Base-by-base conservation (phyloP, 345 rosid species). In the Draba incana region DNA sequence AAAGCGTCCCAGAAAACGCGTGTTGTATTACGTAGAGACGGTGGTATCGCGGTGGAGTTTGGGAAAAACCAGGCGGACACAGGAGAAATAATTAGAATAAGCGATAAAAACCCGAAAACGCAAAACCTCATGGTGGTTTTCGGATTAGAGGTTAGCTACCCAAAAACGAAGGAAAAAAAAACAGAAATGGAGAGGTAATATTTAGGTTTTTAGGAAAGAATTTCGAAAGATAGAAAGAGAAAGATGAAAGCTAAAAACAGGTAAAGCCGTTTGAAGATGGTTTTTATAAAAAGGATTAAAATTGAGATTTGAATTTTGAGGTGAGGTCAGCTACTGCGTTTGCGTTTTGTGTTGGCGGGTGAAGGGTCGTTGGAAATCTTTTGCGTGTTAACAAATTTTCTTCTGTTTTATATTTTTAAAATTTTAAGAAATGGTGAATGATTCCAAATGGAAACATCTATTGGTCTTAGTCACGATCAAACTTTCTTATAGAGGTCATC, bases 181-280 rank as follows among this genome's bases (percentile, higher is more conserved):
- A 42, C 3, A 24, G 31, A 62, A 54, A 25, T 12, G 37, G 55
- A 78, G 68, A 53, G 33, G 41, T 25, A 59, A 59, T 59, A 74
- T 44, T 66, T 39, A 62, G 57, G 77, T 60, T 52, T 84, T 82
- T 53, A 79, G 84, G 64, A 78, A 70, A 75, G 70, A 74, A 52
- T 44, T 51, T 27, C 69, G 81, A 51, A 74, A 78, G 33, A 41
- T 69, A 63, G 38, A 56, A 14, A 61, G 52, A 16, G 61, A 77
- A 12, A 70, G 47, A 6, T 33, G 1, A 0, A 57, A 57, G 65
- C 60, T 60, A 71, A 41, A 73, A 81, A 24, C 46, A 70, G 75
- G 75, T 62, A 49, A 50, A 69, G 55, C 70, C 28, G 79, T 75
- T 75, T 68, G 30, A 68, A 68, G 45, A 1, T 38, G 25, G 30